These are phyloP conservation scores for Teunomyces atbi DNA, from an alignment of 805 yeast species.

Conservation along the genomic window DNA sequence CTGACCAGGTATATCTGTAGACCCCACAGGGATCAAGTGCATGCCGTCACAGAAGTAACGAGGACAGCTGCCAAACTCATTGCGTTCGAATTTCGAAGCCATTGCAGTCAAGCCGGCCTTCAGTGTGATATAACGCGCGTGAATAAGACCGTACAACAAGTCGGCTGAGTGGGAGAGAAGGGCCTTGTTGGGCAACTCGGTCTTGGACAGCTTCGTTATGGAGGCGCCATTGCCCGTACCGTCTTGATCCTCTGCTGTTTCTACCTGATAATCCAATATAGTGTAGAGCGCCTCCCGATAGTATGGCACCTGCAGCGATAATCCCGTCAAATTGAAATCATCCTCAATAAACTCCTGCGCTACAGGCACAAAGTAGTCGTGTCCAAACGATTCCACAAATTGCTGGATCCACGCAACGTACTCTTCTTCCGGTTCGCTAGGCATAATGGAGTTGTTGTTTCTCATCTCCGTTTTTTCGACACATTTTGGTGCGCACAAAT, in stretches of 20 bases:
- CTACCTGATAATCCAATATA: conserved; percentile 78
- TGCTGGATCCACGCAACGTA: conserved; percentile 80
- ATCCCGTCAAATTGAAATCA: conserved; percentile 92
- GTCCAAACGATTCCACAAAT: conserved; percentile 76
- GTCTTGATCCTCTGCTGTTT: conserved; percentile 38
- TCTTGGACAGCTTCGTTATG: conserved; percentile 34
- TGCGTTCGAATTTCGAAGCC: conserved; percentile 91
- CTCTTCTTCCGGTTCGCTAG: conserved; percentile 49
- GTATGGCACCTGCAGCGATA: conserved; percentile 80
- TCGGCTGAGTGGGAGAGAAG: conserved; percentile 88
- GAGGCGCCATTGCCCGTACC: conserved; percentile 6
- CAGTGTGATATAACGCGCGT: conserved; percentile 85
- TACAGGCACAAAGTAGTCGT: conserved; percentile 90
- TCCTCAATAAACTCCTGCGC: conserved; percentile 92
- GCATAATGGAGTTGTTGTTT: conserved; percentile 22
- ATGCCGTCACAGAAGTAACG: conserved; percentile 86
- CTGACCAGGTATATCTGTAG: conserved; percentile 85
- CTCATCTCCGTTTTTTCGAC: not conserved
- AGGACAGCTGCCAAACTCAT: conserved; percentile 90
- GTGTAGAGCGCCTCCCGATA: conserved; percentile 90
- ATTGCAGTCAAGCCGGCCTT: conserved; percentile 85
- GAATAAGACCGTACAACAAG: conserved; percentile 87
- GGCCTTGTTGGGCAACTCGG: conserved; percentile 66
- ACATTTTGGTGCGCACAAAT: not conserved
- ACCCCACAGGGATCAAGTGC: conserved; percentile 88